Evolutionary conservation across 345 rosid species (phyloP).

Genomic region (Nasturtium officinale): DNA sequence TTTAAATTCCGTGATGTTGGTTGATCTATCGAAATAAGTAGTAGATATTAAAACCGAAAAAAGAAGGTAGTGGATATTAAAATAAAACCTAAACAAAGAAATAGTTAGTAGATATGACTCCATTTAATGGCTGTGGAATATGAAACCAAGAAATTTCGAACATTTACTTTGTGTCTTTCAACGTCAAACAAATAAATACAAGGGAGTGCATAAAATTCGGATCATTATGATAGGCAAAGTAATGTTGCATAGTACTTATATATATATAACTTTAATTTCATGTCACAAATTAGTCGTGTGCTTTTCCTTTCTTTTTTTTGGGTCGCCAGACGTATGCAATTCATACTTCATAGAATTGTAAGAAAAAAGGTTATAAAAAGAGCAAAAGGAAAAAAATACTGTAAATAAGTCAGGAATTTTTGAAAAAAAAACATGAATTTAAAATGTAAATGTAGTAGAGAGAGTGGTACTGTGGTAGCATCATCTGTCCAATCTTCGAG

Average conservation of each 20-base stretch:
- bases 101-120: neutral
- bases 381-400: conserved; percentile 8
- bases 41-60: neutral
- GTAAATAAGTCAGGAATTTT: neutral
- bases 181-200: conserved; percentile 23
- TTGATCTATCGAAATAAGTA: neutral
- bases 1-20: neutral
- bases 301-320: no score
- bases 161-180: conserved; percentile 18
- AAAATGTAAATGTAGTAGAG: conserved; percentile 1
- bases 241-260: no score
- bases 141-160: conserved; percentile 17
- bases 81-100: no score
- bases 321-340: neutral
- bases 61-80: neutral
- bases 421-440: neutral
- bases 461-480: conserved; percentile 32
- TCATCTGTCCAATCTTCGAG: conserved; percentile 36
- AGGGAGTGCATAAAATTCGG: neutral
- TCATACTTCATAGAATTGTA: neutral
- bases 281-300: no score
- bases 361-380: neutral
- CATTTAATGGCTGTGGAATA: conserved; percentile 30
- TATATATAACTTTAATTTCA: no score
- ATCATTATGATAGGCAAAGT: neutral